Percentiles rank a stretch among this genome's conserved stretches.
Evolutionary conservation across 805 yeast species (phyloP).

Genomic region (Kluyveromyces starmeri): DNA sequence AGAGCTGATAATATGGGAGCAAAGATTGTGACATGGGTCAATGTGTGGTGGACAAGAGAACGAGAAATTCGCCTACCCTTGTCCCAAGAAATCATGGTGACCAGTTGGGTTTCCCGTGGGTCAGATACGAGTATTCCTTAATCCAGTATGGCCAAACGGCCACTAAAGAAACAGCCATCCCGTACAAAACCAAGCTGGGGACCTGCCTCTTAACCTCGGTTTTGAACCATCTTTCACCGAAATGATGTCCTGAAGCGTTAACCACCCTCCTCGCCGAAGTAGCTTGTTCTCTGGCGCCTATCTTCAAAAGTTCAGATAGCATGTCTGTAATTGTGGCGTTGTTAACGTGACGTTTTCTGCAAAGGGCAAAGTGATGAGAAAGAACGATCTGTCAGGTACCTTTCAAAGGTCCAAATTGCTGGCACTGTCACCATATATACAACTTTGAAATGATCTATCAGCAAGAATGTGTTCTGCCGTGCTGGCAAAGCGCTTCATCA

Average conservation of each 20-base stretch:
- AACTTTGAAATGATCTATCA: too few relatives aligned
- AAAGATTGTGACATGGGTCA: too few relatives aligned
- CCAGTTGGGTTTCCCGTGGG: constrained; percentile 4
- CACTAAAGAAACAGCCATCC: not conserved
- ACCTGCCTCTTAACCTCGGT: constrained; percentile 17
- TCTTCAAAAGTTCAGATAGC: not conserved
- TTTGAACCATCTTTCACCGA: constrained; percentile 13
- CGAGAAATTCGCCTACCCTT: not conserved
- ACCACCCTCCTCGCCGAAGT: constrained; percentile 2
- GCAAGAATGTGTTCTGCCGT: too few relatives aligned
- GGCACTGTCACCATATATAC: too few relatives aligned
- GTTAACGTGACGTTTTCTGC: too few relatives aligned
- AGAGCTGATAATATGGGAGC: too few relatives aligned
- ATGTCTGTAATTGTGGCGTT: too few relatives aligned
- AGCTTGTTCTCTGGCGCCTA: not conserved
- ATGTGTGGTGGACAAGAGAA: not conserved
- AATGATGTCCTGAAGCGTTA: constrained; percentile 6
- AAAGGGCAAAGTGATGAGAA: too few relatives aligned
- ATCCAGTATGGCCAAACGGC: constrained; percentile 4
- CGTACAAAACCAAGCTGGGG: constrained; percentile 14
- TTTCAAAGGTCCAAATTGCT: too few relatives aligned
- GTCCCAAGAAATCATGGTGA: constrained; percentile 1
- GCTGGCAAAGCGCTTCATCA: too few relatives aligned
- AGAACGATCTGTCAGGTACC: too few relatives aligned
- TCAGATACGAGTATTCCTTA: not conserved